Evolutionary conservation across 495 filamentous ascomycete species (phyloP).

Genomic region (Annulohypoxylon stygium): DNA sequence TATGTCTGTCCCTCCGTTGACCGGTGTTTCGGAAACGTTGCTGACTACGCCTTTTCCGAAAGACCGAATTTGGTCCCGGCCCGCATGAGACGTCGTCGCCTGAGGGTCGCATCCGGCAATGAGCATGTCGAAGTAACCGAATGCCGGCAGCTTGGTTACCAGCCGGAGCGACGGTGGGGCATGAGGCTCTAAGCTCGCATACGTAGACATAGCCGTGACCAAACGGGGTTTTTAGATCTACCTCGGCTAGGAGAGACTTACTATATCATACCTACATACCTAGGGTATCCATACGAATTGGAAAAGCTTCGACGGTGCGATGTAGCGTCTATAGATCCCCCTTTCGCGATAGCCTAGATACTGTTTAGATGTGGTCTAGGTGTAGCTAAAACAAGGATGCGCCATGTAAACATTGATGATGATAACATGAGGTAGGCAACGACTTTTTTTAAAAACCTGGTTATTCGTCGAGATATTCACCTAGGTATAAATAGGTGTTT

Average conservation of each 20-base stretch:
- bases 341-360: constrained; percentile 1
- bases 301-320: constrained; percentile 22
- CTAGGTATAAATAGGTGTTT: neutral
- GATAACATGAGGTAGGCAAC: neutral
- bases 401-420: neutral
- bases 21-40: constrained; percentile 16
- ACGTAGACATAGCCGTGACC: constrained; percentile 27
- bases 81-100: constrained; percentile 35
- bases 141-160: constrained; percentile 30
- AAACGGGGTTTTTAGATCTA: constrained; percentile 25
- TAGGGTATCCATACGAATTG: constrained; percentile 3
- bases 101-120: constrained; percentile 29
- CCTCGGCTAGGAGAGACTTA: constrained; percentile 38
- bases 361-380: neutral
- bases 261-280: constrained; percentile 15
- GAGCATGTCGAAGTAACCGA: constrained; percentile 34
- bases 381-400: neutral
- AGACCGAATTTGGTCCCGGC: constrained; percentile 39
- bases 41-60: constrained; percentile 32
- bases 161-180: constrained; percentile 33
- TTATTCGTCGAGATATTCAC: neutral
- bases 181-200: constrained; percentile 29
- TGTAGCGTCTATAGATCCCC: neutral
- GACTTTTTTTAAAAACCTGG: neutral
- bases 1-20: constrained; percentile 3